Conservation (phyloP, 2,329 filamentous ascomycete genomes). For the Epichloe uncinata region DNA sequence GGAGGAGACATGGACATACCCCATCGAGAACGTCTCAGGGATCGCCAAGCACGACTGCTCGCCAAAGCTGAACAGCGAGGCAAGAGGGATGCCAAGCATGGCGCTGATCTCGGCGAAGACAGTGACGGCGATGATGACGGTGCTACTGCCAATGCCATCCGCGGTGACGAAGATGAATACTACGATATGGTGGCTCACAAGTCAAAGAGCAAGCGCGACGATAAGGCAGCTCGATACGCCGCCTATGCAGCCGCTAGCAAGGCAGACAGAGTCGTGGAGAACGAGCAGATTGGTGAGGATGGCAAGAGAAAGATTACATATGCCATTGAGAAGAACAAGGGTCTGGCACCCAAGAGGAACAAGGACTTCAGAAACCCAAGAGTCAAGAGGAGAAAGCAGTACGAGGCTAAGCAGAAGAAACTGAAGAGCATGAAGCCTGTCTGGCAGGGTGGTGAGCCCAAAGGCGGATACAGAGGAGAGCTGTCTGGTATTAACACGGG, state of each 20-base stretch:
- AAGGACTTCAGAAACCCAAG: slow-evolving; percentile 92
- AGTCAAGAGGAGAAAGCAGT: slow-evolving; percentile 97
- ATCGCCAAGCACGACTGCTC: slow-evolving; percentile 75
- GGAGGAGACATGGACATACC: slow-evolving; percentile 77
- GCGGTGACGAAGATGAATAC: slow-evolving; percentile 58
- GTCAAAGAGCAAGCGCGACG: slow-evolving; percentile 58
- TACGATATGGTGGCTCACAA: slow-evolving; percentile 74
- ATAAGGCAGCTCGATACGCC: slow-evolving; percentile 47
- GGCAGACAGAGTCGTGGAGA: slow-evolving; percentile 47
- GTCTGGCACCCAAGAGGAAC: slow-evolving; percentile 73
- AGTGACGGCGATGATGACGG: slow-evolving; percentile 54
- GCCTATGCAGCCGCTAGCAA: slow-evolving; percentile 49
- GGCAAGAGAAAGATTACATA: slow-evolving; percentile 90
- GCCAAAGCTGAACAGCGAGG: slow-evolving; percentile 80
- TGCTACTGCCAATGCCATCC: slow-evolving; percentile 35
- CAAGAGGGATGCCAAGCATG: slow-evolving; percentile 46
- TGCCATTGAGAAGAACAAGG: slow-evolving; percentile 95
- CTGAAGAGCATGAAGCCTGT: slow-evolving; percentile 71
- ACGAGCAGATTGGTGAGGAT: slow-evolving; percentile 60
- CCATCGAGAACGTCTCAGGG: slow-evolving; percentile 74
- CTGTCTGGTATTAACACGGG: slow-evolving; percentile 90
- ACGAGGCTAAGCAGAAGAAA: slow-evolving; percentile 96
- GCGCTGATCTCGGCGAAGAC: slow-evolving; percentile 55
- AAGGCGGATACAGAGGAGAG: slow-evolving; percentile 81
- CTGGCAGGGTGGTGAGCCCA: slow-evolving; percentile 75